Percentiles rank a stretch among this genome's conserved stretches.
These are phyloP conservation scores for Metarhizium anisopliae DNA, from an alignment of 2,329 filamentous ascomycete species.

Conservation along the genomic window DNA sequence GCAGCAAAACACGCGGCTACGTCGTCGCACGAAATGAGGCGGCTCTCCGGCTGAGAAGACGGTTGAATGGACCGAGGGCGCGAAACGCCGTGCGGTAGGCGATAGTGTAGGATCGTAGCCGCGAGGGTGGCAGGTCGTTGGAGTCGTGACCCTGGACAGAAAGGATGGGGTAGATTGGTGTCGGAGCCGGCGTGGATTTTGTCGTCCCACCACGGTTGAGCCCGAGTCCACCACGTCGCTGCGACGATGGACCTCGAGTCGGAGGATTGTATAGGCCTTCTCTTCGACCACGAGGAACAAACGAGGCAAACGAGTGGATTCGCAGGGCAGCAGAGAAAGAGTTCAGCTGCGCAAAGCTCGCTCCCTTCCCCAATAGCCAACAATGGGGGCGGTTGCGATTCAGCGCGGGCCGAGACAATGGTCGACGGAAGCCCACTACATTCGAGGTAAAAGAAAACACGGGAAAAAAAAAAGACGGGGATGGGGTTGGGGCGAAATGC, in stretches of 20 bases:
- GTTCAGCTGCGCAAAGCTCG: neutral
- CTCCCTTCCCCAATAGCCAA: neutral
- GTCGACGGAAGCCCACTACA: neutral
- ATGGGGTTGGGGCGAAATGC: neutral
- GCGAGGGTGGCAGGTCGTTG: neutral
- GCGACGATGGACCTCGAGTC: no score
- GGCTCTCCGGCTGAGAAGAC: neutral
- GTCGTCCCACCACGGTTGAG: neutral
- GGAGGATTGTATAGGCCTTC: neutral
- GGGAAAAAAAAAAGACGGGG: neutral
- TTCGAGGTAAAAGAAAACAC: neutral
- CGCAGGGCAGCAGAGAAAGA: neutral
- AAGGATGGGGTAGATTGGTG: neutral
- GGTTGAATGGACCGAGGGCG: neutral
- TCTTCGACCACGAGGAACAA: neutral
- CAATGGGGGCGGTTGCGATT: neutral
- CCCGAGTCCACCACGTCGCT: neutral
- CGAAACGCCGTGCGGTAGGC: neutral
- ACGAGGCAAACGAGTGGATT: neutral
- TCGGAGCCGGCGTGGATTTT: constrained; percentile 1
- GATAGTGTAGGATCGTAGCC: constrained; percentile 1
- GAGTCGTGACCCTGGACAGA: neutral
- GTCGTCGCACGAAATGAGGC: neutral
- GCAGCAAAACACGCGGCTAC: neutral
- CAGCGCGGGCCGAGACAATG: neutral